These are phyloP conservation scores for Cardamine chenopodiifolia DNA, from an alignment of 345 rosid species.

Conservation along the genomic window DNA sequence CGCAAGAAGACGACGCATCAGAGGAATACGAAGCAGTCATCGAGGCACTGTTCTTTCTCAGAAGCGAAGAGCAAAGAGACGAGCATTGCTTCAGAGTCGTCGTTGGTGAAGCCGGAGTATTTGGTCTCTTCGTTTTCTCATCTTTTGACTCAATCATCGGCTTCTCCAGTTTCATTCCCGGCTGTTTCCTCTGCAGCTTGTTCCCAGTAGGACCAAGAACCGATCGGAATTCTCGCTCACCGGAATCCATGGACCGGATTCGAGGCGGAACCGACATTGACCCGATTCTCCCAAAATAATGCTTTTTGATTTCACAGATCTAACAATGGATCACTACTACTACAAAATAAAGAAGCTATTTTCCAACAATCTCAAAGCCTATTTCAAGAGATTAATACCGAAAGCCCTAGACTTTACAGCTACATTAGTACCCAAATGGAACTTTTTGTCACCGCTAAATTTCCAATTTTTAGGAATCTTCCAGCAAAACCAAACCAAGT, in stretches of 20 bases:
- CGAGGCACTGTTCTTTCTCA: conserved; percentile 49
- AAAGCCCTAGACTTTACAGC: conserved; percentile 24
- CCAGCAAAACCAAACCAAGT: conserved; percentile 28
- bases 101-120: conserved; percentile 37
- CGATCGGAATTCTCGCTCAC: conserved; percentile 53
- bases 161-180: conserved; percentile 50
- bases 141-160: conserved; percentile 43
- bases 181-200: conserved; percentile 53
- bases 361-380: not conserved
- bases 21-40: conserved; percentile 76
- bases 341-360: not conserved
- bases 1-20: conserved; percentile 75
- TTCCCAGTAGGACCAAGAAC: conserved; percentile 63
- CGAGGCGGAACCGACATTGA: conserved; percentile 68
- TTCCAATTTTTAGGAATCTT: conserved; percentile 12
- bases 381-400: conserved; percentile 2
- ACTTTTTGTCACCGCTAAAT: conserved; percentile 12
- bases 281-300: not conserved
- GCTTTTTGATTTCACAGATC: conserved; percentile 28
- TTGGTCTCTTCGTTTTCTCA: conserved; percentile 39
- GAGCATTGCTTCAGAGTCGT: conserved; percentile 45
- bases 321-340: conserved; percentile 24
- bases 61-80: conserved; percentile 45
- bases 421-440: conserved; percentile 27
- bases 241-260: conserved; percentile 52